phyloP scores from a whole-genome alignment of 257 asterid species.

The Nicotiana undulata region DNA sequence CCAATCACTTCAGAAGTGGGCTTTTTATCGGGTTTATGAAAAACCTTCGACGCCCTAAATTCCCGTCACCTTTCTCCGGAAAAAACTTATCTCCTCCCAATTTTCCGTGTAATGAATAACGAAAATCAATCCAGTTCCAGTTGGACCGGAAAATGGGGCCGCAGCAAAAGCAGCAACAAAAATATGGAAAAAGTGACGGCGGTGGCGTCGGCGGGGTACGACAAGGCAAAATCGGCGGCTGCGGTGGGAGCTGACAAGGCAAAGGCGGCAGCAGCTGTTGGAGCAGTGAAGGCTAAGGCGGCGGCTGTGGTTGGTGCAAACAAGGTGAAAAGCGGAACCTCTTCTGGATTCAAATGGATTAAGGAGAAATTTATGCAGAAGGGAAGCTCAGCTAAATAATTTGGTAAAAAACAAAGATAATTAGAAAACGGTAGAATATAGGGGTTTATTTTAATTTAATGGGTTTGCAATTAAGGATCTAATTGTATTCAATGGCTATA shows the following conservation, averaged over 20 bases:
- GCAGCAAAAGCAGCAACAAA: not conserved
- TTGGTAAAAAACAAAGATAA: not conserved
- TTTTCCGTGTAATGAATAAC: not conserved
- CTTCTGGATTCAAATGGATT: slow-evolving; percentile 16
- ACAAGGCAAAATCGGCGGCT: slow-evolving; percentile 16
- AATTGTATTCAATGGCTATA: not conserved
- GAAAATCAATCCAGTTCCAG: slow-evolving; percentile 2
- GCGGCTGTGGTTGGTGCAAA: slow-evolving; percentile 1
- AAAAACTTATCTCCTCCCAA: not conserved
- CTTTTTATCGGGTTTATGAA: not conserved
- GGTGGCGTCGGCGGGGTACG: slow-evolving; percentile 15
- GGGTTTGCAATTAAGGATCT: not conserved
- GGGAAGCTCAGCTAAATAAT: slow-evolving; percentile 6
- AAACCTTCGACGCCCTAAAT: not conserved
- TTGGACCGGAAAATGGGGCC: slow-evolving; percentile 14
- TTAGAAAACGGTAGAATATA: not conserved
- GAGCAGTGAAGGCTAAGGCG: slow-evolving; percentile 19
- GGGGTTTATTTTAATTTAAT: not conserved
- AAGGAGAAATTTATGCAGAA: slow-evolving; percentile 12
- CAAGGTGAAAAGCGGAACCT: slow-evolving; percentile 9
- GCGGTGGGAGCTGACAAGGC: slow-evolving; percentile 18
- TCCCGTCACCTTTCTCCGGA: not conserved
- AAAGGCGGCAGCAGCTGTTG: slow-evolving; percentile 9
- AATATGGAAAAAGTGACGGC: slow-evolving; percentile 12
- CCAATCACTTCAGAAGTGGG: not conserved